Evolutionary conservation across 495 filamentous ascomycete species (phyloP).

Genomic region (Neurospora sp.): DNA sequence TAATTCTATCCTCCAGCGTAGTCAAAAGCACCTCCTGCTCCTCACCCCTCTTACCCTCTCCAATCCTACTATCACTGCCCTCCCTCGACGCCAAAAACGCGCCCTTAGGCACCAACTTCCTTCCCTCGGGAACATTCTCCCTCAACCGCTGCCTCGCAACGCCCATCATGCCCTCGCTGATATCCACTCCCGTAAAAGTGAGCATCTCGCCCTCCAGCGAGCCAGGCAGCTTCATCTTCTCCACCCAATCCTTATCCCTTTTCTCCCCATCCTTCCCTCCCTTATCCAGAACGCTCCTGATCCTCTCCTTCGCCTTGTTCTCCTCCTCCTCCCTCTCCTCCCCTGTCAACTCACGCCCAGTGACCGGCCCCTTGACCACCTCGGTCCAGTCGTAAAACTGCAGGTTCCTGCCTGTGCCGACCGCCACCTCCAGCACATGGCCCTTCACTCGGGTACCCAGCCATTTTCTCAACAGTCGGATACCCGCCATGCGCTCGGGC

Average conservation of each 20-base stretch:
- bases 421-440: conserved; percentile 79
- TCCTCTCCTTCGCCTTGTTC: conserved; percentile 5
- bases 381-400: conserved; percentile 55
- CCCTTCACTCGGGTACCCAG: conserved; percentile 57
- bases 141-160: conserved; percentile 30
- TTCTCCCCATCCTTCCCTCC: neutral
- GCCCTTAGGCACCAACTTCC: conserved; percentile 8
- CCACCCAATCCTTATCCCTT: neutral
- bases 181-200: conserved; percentile 38
- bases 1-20: conserved; percentile 22
- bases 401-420: conserved; percentile 84
- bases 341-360: conserved; percentile 1
- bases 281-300: conserved; percentile 2
- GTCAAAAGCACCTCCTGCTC: conserved; percentile 19
- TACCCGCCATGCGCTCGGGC: conserved; percentile 56
- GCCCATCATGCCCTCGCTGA: conserved; percentile 33
- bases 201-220: conserved; percentile 15
- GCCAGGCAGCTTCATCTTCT: neutral
- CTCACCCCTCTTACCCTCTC: neutral
- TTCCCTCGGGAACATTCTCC: conserved; percentile 14
- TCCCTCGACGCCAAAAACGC: conserved; percentile 7
- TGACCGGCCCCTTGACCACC: conserved; percentile 4
- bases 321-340: conserved; percentile 4
- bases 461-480: conserved; percentile 49
- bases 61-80: neutral